phyloP scores from a whole-genome alignment of 169 alveolate species.

The Babesia ovis region DNA sequence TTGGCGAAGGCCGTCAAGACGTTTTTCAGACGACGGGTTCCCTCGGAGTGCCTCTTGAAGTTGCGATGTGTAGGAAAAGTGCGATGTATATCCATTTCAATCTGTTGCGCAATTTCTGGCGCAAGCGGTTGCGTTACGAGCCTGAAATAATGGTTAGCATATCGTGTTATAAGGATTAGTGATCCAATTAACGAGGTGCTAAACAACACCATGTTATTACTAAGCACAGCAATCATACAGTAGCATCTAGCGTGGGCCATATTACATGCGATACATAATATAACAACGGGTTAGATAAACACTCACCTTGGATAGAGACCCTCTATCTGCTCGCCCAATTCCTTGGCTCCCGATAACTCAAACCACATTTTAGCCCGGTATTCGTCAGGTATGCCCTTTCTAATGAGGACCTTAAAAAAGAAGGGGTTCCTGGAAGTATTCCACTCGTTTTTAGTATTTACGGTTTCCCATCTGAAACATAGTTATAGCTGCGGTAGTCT shows the following conservation, averaged over 20 bases:
- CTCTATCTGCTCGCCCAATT: constrained; percentile 16
- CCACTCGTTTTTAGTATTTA: constrained; percentile 21
- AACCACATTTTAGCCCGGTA: constrained; percentile 69
- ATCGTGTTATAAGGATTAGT: no score
- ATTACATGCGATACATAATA: neutral
- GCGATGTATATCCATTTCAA: constrained; percentile 81
- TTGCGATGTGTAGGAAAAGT: constrained; percentile 82
- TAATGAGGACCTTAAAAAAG: constrained; percentile 64
- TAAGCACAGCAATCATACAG: neutral
- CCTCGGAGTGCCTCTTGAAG: constrained; percentile 69
- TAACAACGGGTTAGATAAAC: neutral
- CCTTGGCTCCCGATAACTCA: constrained; percentile 46
- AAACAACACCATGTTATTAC: neutral
- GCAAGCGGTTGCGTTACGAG: constrained; percentile 71
- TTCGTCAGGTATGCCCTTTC: constrained; percentile 80
- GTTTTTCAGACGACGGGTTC: constrained; percentile 71
- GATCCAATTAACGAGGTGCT: no score
- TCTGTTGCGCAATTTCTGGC: constrained; percentile 75
- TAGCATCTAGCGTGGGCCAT: neutral
- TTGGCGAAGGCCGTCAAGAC: constrained; percentile 85
- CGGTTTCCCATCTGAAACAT: constrained; percentile 52
- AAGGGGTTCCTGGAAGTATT: constrained; percentile 1
- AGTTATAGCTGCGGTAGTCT: neutral
- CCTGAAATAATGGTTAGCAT: no score
- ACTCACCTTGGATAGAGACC: constrained; percentile 59